Base-by-base conservation (phyloP, 2,329 filamentous ascomycete genomes). In the Cercospora beticola region DNA sequence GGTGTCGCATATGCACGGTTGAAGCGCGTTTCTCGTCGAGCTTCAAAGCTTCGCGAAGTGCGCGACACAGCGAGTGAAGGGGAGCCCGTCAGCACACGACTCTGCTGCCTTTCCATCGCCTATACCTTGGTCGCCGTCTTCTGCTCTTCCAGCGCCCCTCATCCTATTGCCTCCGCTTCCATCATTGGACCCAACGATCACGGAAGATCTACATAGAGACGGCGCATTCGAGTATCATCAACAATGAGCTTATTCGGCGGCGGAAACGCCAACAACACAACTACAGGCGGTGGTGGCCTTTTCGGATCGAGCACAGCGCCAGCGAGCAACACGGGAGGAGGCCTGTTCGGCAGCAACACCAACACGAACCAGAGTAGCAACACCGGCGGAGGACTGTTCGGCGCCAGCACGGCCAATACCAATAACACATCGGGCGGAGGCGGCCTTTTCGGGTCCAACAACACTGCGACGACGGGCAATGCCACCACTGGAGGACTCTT, bases 321-420 rank as follows among this genome's bases (percentile, higher is more conserved):
- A 43, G 43, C 52, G 31, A 60, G 57, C 43, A 68, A 54, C 43
- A 65, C 66, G 23, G 63, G 66, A n/a, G 67, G 66, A 12, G 66
- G 71, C n/a, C 62, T 72, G 26, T 69, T 70, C 36, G 69, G 65
- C 36, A 52, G 52, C 46, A 68, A 62, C 46, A 60, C 62, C 36
- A 68, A 62, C 56, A 60, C 57, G 14, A 65, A 30, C 26, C 68
- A 71, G 30, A 68, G 63, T 21, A 62, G 43, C 21, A 63, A 26
- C 16, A 56, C 58, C 16, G 59, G 65, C 10, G 73, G 75, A 66
- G 78, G 79, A 33, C 68, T 82, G 28, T 82, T 81, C 62, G 76
- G 77, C 18, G 70, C 68, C 5, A 67, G 67, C 31, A 71, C 71
- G 10, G 33, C 36, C 33, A 60, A 54, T 33, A 49, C 36, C 36